Conservation (phyloP, 1,284 basidiomycete genomes). For the Sanghuangporus weigelae region DNA sequence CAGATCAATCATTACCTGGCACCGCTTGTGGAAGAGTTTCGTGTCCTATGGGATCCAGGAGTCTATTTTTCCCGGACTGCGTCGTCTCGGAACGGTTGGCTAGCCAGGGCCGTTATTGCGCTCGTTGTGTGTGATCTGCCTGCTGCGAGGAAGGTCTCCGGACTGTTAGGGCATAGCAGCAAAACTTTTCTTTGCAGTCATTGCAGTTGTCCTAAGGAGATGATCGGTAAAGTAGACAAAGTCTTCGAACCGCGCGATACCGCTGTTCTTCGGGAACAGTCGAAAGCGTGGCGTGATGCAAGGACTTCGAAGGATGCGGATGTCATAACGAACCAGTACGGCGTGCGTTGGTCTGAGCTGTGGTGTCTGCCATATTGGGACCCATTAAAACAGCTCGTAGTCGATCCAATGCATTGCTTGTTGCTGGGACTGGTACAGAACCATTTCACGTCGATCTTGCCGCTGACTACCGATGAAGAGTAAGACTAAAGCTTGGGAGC, state of each 20-base stretch:
- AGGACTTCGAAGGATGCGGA: constrained; percentile 12
- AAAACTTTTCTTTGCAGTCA: constrained; percentile 18
- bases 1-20: constrained; percentile 28
- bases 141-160: constrained; percentile 26
- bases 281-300: constrained; percentile 21
- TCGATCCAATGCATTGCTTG: constrained; percentile 36
- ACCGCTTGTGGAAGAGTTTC: constrained; percentile 28
- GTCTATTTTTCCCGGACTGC: constrained; percentile 20
- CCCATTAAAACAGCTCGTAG: constrained; percentile 24
- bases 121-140: constrained; percentile 26
- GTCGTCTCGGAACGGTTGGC: constrained; percentile 20
- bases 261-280: constrained; percentile 16
- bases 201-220: constrained; percentile 15
- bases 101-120: neutral
- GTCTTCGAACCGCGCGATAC: constrained; percentile 2
- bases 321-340: constrained; percentile 21
- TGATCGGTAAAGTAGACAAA: constrained; percentile 17
- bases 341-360: constrained; percentile 33
- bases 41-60: constrained; percentile 28
- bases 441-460: constrained; percentile 19
- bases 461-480: neutral
- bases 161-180: constrained; percentile 16
- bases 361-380: constrained; percentile 36
- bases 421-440: constrained; percentile 27
- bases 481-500: too few relatives aligned